Conservation (phyloP, 2,329 filamentous ascomycete species). For the Aspergillus tamarii region DNA sequence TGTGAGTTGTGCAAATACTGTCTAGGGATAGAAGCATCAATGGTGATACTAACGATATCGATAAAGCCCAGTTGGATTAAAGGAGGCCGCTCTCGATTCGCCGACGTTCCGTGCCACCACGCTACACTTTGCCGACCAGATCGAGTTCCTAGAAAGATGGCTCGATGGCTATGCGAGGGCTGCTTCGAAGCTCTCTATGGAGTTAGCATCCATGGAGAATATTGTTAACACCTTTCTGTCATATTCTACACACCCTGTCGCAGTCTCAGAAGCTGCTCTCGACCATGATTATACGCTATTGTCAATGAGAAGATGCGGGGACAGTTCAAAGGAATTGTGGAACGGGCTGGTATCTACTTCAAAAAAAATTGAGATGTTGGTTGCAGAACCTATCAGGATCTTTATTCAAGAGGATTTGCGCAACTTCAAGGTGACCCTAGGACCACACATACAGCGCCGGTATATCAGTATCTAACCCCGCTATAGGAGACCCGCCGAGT, state of each 20-base stretch:
- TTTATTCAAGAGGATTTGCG: conserved; percentile 81
- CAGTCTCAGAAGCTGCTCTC: conserved; percentile 79
- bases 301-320: conserved; percentile 80
- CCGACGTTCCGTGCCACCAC: conserved; percentile 90
- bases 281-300: conserved; percentile 95
- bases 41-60: conserved; percentile 17
- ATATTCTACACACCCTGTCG: conserved; percentile 72
- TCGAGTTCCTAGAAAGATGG: conserved; percentile 91
- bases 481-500: conserved; percentile 68
- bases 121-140: conserved; percentile 85
- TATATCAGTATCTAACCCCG: conserved; percentile 21
- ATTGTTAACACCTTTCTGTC: conserved; percentile 76
- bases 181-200: conserved; percentile 63
- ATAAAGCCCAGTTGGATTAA: conserved; percentile 75
- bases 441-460: conserved; percentile 7
- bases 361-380: conserved; percentile 74
- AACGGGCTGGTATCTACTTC: conserved; percentile 71
- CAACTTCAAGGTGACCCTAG: conserved; percentile 68
- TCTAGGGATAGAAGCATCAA: neutral
- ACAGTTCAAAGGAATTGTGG: conserved; percentile 89
- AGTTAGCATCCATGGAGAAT: conserved; percentile 75
- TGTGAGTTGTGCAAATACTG: conserved; percentile 36
- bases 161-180: conserved; percentile 72
- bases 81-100: conserved; percentile 94
- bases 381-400: conserved; percentile 77